Evolutionary conservation across 2,329 filamentous ascomycete genomes (phyloP).

Genomic region (Pseudogymnoascus sp.): DNA sequence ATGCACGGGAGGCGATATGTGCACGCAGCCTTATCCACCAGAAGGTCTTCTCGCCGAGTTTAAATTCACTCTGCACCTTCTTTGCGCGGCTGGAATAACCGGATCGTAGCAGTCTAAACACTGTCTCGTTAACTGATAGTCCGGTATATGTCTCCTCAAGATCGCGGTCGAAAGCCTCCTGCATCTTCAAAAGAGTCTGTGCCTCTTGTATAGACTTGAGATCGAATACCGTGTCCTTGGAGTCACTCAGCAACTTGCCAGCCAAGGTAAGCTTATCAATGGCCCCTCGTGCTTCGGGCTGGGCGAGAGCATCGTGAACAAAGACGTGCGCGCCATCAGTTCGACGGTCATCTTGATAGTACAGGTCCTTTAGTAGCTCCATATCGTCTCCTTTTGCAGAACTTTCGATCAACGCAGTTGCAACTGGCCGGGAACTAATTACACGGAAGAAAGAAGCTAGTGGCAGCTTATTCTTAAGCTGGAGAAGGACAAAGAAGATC

Average conservation of each 20-base stretch:
- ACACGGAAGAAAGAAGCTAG: constrained; percentile 86
- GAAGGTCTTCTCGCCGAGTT: constrained; percentile 79
- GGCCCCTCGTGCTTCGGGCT: constrained; percentile 59
- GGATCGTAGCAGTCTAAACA: constrained; percentile 76
- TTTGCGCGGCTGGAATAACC: constrained; percentile 78
- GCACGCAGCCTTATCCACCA: constrained; percentile 84
- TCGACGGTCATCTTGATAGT: constrained; percentile 91
- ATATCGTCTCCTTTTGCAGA: constrained; percentile 69
- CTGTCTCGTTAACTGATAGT: constrained; percentile 80
- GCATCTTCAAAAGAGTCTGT: constrained; percentile 68
- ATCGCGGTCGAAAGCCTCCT: constrained; percentile 80
- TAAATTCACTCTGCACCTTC: constrained; percentile 87
- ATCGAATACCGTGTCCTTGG: constrained; percentile 69
- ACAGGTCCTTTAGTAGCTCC: constrained; percentile 83
- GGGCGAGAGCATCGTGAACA: constrained; percentile 70
- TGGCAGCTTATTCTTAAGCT: constrained; percentile 83
- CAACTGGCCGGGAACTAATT: constrained; percentile 76
- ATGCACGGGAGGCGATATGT: constrained; percentile 81
- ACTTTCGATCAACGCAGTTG: constrained; percentile 82
- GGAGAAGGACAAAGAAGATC: constrained; percentile 78
- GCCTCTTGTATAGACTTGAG: constrained; percentile 72
- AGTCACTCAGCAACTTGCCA: constrained; percentile 72
- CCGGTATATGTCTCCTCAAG: constrained; percentile 70
- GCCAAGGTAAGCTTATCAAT: constrained; percentile 85
- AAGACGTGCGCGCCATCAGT: constrained; percentile 84